phyloP scores from a whole-genome alignment of 73 alveolate genomes.

The Symbiodinium natans region DNA sequence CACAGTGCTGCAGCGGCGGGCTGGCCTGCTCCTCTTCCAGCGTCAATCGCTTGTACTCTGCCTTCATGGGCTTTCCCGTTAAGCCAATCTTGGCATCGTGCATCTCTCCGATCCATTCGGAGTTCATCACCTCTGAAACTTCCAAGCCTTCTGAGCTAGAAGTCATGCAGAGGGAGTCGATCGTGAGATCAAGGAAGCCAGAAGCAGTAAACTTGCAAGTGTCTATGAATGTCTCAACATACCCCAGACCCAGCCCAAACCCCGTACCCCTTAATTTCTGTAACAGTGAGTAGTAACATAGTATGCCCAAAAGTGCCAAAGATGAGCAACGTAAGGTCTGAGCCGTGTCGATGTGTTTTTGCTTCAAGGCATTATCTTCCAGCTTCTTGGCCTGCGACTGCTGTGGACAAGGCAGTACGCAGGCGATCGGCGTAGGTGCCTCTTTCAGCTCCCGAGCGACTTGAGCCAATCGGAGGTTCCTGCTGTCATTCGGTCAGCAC shows the following conservation, averaged over 20 bases:
- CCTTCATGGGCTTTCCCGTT: slow-evolving; percentile 72
- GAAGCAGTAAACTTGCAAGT: too few relatives aligned
- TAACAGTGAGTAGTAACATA: too few relatives aligned
- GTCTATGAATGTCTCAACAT: too few relatives aligned
- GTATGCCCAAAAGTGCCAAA: too few relatives aligned
- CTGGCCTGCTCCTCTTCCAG: slow-evolving; percentile 83
- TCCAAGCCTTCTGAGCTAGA: too few relatives aligned
- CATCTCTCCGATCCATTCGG: slow-evolving; percentile 54
- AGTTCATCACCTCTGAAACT: slow-evolving; percentile 38
- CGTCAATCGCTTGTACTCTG: slow-evolving; percentile 66
- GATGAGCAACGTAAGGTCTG: too few relatives aligned
- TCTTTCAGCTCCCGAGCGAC: slow-evolving; percentile 13
- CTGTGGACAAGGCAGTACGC: not conserved
- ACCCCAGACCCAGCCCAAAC: too few relatives aligned
- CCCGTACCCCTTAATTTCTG: too few relatives aligned
- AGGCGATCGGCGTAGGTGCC: not conserved
- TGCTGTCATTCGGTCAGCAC: not conserved
- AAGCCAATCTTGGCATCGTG: slow-evolving; percentile 46
- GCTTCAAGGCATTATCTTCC: slow-evolving; percentile 68
- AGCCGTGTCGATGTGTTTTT: slow-evolving; percentile 47
- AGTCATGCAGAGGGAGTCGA: too few relatives aligned
- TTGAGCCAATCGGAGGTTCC: slow-evolving; percentile 73
- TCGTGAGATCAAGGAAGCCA: too few relatives aligned
- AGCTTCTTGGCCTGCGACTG: slow-evolving; percentile 29
- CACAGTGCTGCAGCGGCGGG: too few relatives aligned